Evolutionary conservation across 331 rosid genomes (phyloP), one percentile per base, ranked within the genome.

Genomic region (Ulmus americana): DNA sequence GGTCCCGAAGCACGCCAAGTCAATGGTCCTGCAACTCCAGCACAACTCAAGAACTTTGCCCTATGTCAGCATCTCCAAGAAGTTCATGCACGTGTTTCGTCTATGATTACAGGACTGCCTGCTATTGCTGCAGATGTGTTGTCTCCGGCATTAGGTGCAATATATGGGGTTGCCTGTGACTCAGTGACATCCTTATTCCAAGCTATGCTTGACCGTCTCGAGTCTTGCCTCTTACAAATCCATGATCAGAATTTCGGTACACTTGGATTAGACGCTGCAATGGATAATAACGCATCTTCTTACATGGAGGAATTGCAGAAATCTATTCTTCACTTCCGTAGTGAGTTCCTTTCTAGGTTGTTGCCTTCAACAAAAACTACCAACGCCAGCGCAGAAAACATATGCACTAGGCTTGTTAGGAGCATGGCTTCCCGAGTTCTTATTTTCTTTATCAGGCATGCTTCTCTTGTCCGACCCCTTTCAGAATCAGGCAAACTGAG

Each of bases 1-100:
- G 98, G 98, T 71, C 95, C 95, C 15, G 98, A 92, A 84, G 86
- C 98, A 41, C 91, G 95, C 58, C 98, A 92, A 81, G 88, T 92
- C 41, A 85, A 62, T 72, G 95, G 88, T 70, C 91, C 97, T 58
- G 98, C 95, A 59, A 92, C 90, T 53, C 80, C 83, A 4, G 97
- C 98, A 61, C 98, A 92, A 68, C 94, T 92, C 74, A 92, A 81
- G 83, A 92, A 92, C 87, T 89, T 89, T 40, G 69, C 82, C 12
- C 65, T 92, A 72, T 87, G 91, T 66, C 98, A 92, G 75, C 95
- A 92, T 78, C 86, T 89, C 64, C 98, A 92, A 87, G 97, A 89
- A 77, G 78, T 85, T 64, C 97, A 92, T 65, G 46, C 84, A 28
- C 86, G 87, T 39, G 76, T 92, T 63, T 86, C 95, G 35, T 72